Evolutionary conservation across 805 yeast genomes (phyloP), one percentile per base, ranked within the genome.

Genomic region (Starmerella geochares): DNA sequence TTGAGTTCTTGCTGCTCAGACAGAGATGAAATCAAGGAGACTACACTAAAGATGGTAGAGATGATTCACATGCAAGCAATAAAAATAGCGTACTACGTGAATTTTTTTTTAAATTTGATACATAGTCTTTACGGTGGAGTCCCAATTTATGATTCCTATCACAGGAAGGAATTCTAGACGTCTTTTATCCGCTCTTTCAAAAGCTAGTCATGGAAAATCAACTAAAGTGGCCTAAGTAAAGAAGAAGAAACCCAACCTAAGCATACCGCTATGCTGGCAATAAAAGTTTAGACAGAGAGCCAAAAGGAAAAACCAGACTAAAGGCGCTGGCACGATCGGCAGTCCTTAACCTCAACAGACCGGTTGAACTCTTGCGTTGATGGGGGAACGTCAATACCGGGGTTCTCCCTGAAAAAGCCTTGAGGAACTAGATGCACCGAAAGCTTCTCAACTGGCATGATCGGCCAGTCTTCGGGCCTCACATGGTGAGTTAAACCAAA

Each of bases 391-490:
- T 82, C 87, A 63, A 83, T 70, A 42, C 83, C 87, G 17, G 94
- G 94, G 67, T 83, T 83, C 65, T 72, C 80, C 58, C 79, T 80
- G 63, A 82, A 83, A 77, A 83, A 83, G 46, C 84, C 83, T 59
- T 75, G 70, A 42, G 94, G 94, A 37, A 73, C 72, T 48, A 83
- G 73, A 51, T 76, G 73, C 58, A 83, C 79, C 56, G 72, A 75
- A 68, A 81, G 79, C 55, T 77, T 78, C 68, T 83, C 92, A 51
- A 81, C 83, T 21, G 92, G 87, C 94, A 83, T 83, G 45, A 83
- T 87, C 44, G 92, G 92, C 81, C 82, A 83, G 67, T 83, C 90
- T 70, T 83, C 94, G 33, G 81, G 78, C 59, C 84, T 76, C 11
- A 53, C 56, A 60, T 82, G 76, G 64, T 83, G 94, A 2, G 90